A percentile compares a stretch with the other conserved stretches of the same genome.
Conservation (phyloP, 2,329 filamentous ascomycete species). For the Aschersonia sp. region DNA sequence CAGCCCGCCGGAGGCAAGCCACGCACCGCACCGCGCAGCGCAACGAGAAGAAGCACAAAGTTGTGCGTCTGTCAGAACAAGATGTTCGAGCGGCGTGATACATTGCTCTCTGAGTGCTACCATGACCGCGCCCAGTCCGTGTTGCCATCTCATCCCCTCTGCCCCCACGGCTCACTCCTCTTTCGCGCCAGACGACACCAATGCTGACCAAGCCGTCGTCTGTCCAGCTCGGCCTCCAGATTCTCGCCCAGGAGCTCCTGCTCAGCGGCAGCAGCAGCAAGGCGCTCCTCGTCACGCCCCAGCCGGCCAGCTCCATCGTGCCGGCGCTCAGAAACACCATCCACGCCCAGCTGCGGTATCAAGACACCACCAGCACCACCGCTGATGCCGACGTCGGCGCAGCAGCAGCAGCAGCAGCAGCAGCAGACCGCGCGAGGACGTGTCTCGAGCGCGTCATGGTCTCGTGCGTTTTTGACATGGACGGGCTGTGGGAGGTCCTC, state of each 20-base stretch:
- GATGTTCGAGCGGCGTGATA: background rate
- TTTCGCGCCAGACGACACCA: too few species aligned
- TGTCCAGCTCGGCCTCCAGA: slow-evolving; percentile 31
- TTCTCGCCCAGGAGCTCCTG: slow-evolving; percentile 25
- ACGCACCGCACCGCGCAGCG: too few species aligned
- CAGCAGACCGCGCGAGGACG: slow-evolving; percentile 4
- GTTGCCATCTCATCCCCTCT: too few species aligned
- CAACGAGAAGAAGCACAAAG: too few species aligned
- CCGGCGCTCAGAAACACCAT: slow-evolving; percentile 26
- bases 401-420: background rate
- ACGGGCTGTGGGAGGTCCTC: slow-evolving; percentile 43
- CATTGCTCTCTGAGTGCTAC: background rate
- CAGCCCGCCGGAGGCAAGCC: too few species aligned
- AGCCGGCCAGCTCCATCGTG: slow-evolving; percentile 24
- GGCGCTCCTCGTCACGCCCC: slow-evolving; percentile 34
- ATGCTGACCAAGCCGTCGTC: too few species aligned
- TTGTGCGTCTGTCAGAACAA: too few species aligned
- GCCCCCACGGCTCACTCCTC: too few species aligned
- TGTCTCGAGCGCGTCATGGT: slow-evolving; percentile 36
- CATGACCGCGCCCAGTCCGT: too few species aligned
- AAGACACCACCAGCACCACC: background rate
- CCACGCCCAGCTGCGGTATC: slow-evolving; percentile 15
- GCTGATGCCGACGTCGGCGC: background rate
- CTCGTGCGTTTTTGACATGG: slow-evolving; percentile 41
- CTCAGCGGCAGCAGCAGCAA: slow-evolving; percentile 9